Base-by-base conservation (phyloP, 78 protist genomes). In the Speleostelium caveatum region DNA sequence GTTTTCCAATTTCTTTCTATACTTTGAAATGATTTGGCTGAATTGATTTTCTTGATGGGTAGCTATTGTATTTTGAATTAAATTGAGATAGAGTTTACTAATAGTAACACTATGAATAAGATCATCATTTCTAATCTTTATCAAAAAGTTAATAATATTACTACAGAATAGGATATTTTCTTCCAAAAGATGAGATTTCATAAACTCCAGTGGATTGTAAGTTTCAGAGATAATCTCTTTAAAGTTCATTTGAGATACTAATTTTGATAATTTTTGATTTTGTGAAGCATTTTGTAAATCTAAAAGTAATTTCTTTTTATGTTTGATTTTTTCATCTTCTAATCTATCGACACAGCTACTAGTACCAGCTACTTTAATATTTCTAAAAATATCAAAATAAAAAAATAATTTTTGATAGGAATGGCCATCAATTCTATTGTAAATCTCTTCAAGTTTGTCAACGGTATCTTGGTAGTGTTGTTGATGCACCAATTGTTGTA, bases 241-340 rank as follows among this genome's bases (percentile, higher is more conserved):
- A 33, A 66, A 79, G 61, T 79, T 45, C 2, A 56, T 39, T 36
- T 65, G 58, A 8, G 0, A 35, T 8, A 60, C 17, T 24, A 38
- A 1, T n/a, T 49, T 65, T 17, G 17, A 30, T 19, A 2, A 33
- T 7, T 62, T 62, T 1, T 33, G 8, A 0, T 49, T 53, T 24
- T 24, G 5, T 33, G 58, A 2, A 1, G 73, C 28, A 14, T 67
- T 69, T 19, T 69, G 1, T 30, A 76, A n/a, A 14, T 69, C 68
- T 28, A 36, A 36, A 21, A 83, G 30, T 63, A 83, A 32, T 66
- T 83, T 83, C 79, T 69, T 69, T 59, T 69, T 60, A 42, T 55
- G 21, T 53, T 53, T 79, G 36, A 38, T n/a, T 30, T 5, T 7
- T n/a, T 60, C 41, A 26, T 5, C 4, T 30, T 60, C 35, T n/a